Percentiles rank a stretch among this genome's conserved stretches.
phyloP scores from a whole-genome alignment of 2,329 filamentous ascomycete genomes.

The Aspergillus terreus region DNA sequence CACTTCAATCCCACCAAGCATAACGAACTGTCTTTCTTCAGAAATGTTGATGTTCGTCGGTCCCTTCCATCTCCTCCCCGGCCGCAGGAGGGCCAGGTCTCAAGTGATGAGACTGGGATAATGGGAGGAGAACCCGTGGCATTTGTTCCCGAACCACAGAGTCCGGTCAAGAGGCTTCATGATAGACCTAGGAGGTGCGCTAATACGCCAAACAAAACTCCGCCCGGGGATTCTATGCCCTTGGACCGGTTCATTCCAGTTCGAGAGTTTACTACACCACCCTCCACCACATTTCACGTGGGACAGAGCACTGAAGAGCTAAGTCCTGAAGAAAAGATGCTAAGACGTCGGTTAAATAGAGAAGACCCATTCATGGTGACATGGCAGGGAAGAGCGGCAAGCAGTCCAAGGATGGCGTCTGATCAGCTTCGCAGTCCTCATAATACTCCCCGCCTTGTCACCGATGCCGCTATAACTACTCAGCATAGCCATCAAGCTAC shows the following conservation, averaged over 20 bases:
- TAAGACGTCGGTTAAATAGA: slow-evolving; percentile 41
- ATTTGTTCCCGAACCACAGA: background rate
- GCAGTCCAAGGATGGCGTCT: slow-evolving; percentile 9
- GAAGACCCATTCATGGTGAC: slow-evolving; percentile 54
- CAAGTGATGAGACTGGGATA: too few relatives aligned
- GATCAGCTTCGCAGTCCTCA: slow-evolving; percentile 21
- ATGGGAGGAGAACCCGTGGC: too few relatives aligned
- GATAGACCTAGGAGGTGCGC: background rate
- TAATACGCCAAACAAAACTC: background rate
- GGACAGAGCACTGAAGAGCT: slow-evolving; percentile 48
- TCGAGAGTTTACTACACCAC: slow-evolving; percentile 39
- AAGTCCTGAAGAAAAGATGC: slow-evolving; percentile 44
- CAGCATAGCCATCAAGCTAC: slow-evolving; percentile 9
- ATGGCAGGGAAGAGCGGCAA: slow-evolving; percentile 23
- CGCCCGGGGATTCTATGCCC: slow-evolving; percentile 25
- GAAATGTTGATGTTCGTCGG: too few relatives aligned
- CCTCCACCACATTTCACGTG: slow-evolving; percentile 50
- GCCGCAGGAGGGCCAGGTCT: too few relatives aligned
- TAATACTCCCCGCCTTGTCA: slow-evolving; percentile 33
- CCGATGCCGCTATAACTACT: slow-evolving; percentile 17
- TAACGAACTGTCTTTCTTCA: too few relatives aligned
- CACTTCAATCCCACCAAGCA: background rate
- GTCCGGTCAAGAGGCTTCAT: background rate
- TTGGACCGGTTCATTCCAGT: slow-evolving; percentile 59
- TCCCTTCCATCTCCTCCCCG: too few relatives aligned